Conservation (phyloP, 2,329 filamentous ascomycete genomes). For the Trichoderma breve region DNA sequence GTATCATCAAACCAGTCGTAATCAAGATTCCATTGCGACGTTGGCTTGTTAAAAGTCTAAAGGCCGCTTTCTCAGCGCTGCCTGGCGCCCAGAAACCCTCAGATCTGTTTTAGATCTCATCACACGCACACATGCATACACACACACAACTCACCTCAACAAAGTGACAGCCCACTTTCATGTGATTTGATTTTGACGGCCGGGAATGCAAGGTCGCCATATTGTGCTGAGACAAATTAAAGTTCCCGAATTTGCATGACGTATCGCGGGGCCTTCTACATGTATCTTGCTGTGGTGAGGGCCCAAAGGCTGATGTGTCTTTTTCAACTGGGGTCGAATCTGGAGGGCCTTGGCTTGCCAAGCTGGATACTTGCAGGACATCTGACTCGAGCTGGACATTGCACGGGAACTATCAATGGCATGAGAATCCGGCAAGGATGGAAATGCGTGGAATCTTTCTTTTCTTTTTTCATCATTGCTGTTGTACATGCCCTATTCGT, state of each 20-base stretch:
- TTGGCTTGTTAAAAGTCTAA: not conserved
- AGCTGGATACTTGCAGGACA: not conserved
- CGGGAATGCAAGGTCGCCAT: not conserved
- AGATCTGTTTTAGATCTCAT: not conserved
- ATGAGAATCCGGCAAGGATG: not conserved
- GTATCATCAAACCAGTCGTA: not conserved
- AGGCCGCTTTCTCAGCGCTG: not conserved
- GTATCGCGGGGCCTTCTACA: not conserved
- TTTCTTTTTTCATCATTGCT: not conserved
- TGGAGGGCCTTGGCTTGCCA: not conserved
- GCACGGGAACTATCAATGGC: not conserved
- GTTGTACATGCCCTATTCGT: slow-evolving; percentile 18
- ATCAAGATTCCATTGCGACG: not conserved
- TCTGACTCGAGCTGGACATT: not conserved
- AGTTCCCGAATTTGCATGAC: not conserved
- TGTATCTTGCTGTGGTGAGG: not conserved
- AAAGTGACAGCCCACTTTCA: not conserved
- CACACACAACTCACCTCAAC: not conserved
- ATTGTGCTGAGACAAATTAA: not conserved
- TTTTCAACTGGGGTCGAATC: not conserved
- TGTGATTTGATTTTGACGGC: not conserved
- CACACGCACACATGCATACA: not conserved
- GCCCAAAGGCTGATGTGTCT: not conserved
- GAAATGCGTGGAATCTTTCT: not conserved
- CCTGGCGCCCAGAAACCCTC: not conserved